Percentiles rank a stretch among this genome's conserved stretches.
These are phyloP conservation scores for Tricholoma hemisulphureum DNA, from an alignment of 768 basidiomycete species.

Conservation along the genomic window DNA sequence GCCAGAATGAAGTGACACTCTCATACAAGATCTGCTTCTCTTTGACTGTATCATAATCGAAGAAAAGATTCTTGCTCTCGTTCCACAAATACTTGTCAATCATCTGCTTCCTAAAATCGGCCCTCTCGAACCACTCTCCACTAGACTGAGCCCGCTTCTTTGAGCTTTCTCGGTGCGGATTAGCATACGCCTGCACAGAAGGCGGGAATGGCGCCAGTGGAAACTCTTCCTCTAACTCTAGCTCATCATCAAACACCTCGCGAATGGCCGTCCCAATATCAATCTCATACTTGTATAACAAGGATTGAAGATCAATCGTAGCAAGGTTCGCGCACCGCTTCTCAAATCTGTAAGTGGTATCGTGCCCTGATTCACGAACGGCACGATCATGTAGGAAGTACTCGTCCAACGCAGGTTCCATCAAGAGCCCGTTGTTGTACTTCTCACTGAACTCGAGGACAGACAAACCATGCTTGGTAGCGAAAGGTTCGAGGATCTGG, in stretches of 20 bases:
- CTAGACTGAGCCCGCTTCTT: slow-evolving; percentile 63
- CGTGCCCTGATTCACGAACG: slow-evolving; percentile 95
- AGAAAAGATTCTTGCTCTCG: slow-evolving; percentile 90
- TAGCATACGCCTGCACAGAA: slow-evolving; percentile 65
- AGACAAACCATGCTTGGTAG: slow-evolving; percentile 86
- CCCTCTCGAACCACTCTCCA: slow-evolving; percentile 91
- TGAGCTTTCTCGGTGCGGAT: slow-evolving; percentile 58
- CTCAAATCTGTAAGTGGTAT: slow-evolving; percentile 96
- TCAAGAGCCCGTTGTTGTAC: slow-evolving; percentile 82
- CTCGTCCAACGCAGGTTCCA: slow-evolving; percentile 89
- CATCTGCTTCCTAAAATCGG: slow-evolving; percentile 74
- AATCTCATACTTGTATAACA: slow-evolving; percentile 97
- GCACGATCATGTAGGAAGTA: slow-evolving; percentile 97
- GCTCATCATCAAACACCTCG: slow-evolving; percentile 90
- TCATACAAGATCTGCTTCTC: slow-evolving; percentile 93
- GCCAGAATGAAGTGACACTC: slow-evolving; percentile 95
- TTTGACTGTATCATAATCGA: slow-evolving; percentile 92
- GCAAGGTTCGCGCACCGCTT: slow-evolving; percentile 96
- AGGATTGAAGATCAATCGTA: slow-evolving; percentile 92
- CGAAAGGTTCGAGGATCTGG: slow-evolving; percentile 94
- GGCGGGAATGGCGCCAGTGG: slow-evolving; percentile 90
- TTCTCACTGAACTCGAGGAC: slow-evolving; percentile 96
- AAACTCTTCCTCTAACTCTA: slow-evolving; percentile 93
- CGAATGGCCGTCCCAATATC: slow-evolving; percentile 98
- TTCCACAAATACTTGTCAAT: slow-evolving; percentile 98